Percentiles rank a stretch among this genome's conserved stretches.
Evolutionary conservation across 352 stramenopile species (phyloP).

Genomic region (Globisporangium cylindrosporum): DNA sequence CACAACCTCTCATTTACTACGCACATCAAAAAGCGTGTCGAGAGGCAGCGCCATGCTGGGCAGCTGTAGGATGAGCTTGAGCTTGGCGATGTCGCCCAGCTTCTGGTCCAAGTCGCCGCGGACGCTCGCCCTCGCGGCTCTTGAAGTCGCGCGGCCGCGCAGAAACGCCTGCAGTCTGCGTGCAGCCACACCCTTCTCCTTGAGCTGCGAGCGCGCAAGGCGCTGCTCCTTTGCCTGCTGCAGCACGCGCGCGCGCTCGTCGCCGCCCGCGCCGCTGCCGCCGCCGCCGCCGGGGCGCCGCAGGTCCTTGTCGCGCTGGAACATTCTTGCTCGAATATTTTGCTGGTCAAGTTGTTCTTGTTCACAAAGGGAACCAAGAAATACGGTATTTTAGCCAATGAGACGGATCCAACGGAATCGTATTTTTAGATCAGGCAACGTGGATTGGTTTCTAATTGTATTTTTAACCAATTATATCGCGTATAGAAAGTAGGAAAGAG

Average conservation of each 20-base stretch:
- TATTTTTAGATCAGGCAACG: too few species aligned
- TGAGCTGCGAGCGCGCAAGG: slow-evolving; percentile 32
- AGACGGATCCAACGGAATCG: too few species aligned
- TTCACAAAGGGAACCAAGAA: not conserved
- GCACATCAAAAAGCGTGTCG: slow-evolving; percentile 44
- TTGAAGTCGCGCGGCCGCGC: slow-evolving; percentile 30
- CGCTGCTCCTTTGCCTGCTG: slow-evolving; percentile 51
- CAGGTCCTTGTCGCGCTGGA: slow-evolving; percentile 51
- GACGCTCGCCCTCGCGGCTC: slow-evolving; percentile 8
- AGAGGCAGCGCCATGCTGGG: slow-evolving; percentile 44
- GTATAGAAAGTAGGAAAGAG: too few species aligned
- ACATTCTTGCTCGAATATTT: slow-evolving; percentile 26
- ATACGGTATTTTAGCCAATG: not conserved
- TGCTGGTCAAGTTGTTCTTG: too few species aligned
- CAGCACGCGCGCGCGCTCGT: slow-evolving; percentile 50
- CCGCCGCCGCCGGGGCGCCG: slow-evolving; percentile 20
- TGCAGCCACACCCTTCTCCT: slow-evolving; percentile 34
- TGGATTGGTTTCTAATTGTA: too few species aligned
- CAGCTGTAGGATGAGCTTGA: slow-evolving; percentile 57
- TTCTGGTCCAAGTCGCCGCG: slow-evolving; percentile 54
- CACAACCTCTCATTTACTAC: not conserved
- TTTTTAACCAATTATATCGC: too few species aligned
- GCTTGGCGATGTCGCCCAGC: slow-evolving; percentile 44
- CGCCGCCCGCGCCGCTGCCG: not conserved
- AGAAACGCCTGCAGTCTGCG: slow-evolving; percentile 44